Percentiles rank a stretch among this genome's conserved stretches.
Conservation (phyloP, 352 stramenopile genomes). For the Aphanomyces euteiches region DNA sequence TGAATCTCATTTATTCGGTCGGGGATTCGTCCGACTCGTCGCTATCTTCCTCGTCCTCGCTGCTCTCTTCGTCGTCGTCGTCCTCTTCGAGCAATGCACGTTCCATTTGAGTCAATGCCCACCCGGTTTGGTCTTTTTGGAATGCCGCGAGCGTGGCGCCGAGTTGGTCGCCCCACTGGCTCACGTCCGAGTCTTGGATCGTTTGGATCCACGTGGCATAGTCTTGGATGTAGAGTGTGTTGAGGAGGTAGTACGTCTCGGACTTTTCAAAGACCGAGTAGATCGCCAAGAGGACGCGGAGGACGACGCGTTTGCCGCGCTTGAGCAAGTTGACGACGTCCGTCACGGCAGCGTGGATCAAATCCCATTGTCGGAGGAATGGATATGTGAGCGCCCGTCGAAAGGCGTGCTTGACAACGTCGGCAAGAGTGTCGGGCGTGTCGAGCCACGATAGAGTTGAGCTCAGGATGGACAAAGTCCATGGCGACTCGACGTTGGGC, state of each 20-base stretch:
- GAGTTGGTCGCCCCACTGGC: slow-evolving; percentile 41
- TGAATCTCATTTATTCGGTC: no score
- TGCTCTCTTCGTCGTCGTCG: slow-evolving; percentile 32
- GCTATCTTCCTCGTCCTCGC: slow-evolving; percentile 21
- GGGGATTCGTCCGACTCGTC: slow-evolving; percentile 27
- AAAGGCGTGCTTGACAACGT: slow-evolving; percentile 66
- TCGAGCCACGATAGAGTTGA: slow-evolving; percentile 94
- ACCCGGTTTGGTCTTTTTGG: slow-evolving; percentile 63
- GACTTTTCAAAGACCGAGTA: slow-evolving; percentile 91
- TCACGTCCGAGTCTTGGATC: slow-evolving; percentile 48
- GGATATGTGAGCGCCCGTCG: slow-evolving; percentile 94
- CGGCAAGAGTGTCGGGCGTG: slow-evolving; percentile 48
- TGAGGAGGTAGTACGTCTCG: slow-evolving; percentile 95
- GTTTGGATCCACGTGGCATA: slow-evolving; percentile 88
- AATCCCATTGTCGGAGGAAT: slow-evolving; percentile 90
- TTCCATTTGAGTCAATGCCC: slow-evolving; percentile 74
- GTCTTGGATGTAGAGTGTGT: slow-evolving; percentile 94
- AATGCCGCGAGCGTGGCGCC: slow-evolving; percentile 40
- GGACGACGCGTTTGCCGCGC: slow-evolving; percentile 81
- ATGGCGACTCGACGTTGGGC: slow-evolving; percentile 94
- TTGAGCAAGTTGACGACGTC: slow-evolving; percentile 86
- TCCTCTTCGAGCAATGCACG: slow-evolving; percentile 43
- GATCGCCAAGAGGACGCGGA: slow-evolving; percentile 89
- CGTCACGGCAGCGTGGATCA: slow-evolving; percentile 71
- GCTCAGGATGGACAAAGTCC: slow-evolving; percentile 95